Evolutionary conservation across 1,284 basidiomycete genomes (phyloP), one percentile per base, ranked within the genome.

Genomic region (Malassezia yamatoensis): DNA sequence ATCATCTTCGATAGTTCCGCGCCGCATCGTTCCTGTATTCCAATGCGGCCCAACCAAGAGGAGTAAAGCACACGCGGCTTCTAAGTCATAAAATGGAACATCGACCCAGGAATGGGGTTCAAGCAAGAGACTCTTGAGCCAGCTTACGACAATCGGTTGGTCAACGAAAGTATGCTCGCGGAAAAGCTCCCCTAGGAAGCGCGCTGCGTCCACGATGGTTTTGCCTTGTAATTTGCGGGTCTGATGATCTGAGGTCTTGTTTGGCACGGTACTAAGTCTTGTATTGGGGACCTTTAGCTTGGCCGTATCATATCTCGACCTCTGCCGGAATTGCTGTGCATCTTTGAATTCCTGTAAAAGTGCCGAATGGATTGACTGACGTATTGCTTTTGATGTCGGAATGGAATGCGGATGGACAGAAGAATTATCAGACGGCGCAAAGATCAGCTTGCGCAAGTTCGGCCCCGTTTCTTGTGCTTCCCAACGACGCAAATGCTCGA

Each of bases 31-130:
- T 12, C 5, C 34, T 16, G 44, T 5, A 12, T 46, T 24, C 45
- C 45, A 47, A 24, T 24, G 7, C 12, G 45, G 45, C 12, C 13
- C 54, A 12, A 48, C 43, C 11, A 56, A 49, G 15, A 56, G 35
- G 8, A 56, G 49, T 32, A 56, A 37, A 13, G 54, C 54, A 51
- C 54, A 56, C 4, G 49, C 54, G 10, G 54, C 54, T 36, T 56
- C 54, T 8, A 56, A 45, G 18, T 56, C 54, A 20, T 51, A 24
- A 37, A 47, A 16, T 2, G 42, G 49, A 9, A 56, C 44, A 15
- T 51, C 37, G 11, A 56, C 37, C 49, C 54, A 56, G 12, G 49
- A 34, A 15, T 35, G 37, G 11, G 29, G 34, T 21, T 34, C 36
- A 6, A 56, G 20, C 33, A 56, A 32, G 36, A 56, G 42, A 24